Base-by-base conservation (phyloP, 805 yeast species). In the Starmerella powellii region DNA sequence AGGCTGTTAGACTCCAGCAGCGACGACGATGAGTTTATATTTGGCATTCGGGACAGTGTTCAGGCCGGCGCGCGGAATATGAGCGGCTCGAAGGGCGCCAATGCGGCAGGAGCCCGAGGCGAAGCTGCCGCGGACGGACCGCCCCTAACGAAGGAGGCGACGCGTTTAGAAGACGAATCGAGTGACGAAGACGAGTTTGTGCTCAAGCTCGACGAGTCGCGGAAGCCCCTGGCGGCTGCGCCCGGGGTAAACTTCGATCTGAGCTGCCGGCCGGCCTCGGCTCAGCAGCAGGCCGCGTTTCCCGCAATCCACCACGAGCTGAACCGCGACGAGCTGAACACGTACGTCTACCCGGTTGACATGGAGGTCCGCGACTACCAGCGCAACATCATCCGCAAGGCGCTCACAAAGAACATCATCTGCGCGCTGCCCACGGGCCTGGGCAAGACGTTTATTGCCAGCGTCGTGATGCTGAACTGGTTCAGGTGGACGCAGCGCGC, bases 401-500 rank as follows among this genome's bases (percentile, higher is more conserved):
- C 95, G 0, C 64, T 91, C 29, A 76, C 72, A 53, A 68, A 76
- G 47, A 91, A 91, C 56, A 58, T 80, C 3, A 64, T 91, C 19
- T 88, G 94, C 56, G 94, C 96, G 0, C 72, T 91, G 13, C 99
- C 99, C 1, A 91, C 99, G 0, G 99, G 99, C 51, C 67, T 87
- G 59, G 99, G 99, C 31, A 91, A 91, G 63, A 91, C 99, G 0
- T 85, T 91, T 50, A 86, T 91, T 56, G 97, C 98, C 1, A 78
- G 93, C 29, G 80, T 94, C 0, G 88, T 88, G 18, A 91, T 91
- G 86, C 67, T 86, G 42, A 91, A 91, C 57, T 91, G 72, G 62
- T 77, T 73, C 51, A 63, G 93, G 37, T 91, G 98, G 98, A 81
- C 87, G 17, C 72, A 72, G 13, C 59, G 63, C 4, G 76, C 85